Conservation (phyloP, 176 grass and related monocot genomes). For the Dendrocalamus sinicus region DNA sequence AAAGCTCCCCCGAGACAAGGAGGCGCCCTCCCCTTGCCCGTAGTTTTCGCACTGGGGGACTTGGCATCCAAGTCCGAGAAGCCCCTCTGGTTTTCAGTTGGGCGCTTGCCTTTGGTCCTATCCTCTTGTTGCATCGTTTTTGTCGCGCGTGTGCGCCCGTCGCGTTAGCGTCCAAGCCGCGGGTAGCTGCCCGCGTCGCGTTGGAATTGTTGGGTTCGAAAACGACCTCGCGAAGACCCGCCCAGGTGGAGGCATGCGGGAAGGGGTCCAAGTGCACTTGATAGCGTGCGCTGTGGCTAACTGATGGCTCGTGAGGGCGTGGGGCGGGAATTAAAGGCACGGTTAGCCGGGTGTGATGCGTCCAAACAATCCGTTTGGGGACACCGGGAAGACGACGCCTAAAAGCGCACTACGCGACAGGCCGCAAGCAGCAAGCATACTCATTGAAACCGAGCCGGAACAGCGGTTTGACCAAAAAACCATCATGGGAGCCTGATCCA, state of each 20-base stretch:
- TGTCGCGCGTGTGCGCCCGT: background rate
- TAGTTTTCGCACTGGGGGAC: background rate
- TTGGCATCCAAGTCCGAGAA: background rate
- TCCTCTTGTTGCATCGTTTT: background rate
- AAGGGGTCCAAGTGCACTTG: background rate
- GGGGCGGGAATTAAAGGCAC: background rate
- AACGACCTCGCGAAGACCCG: background rate
- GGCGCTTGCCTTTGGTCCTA: background rate
- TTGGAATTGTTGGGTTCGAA: background rate
- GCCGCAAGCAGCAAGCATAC: background rate
- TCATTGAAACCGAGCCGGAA: too few species aligned
- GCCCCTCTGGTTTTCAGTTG: background rate
- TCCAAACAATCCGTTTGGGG: slow-evolving; percentile 38
- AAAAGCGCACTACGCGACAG: background rate
- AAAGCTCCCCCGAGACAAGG: background rate
- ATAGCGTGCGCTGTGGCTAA: background rate
- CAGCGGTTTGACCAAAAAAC: too few species aligned
- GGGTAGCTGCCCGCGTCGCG: background rate
- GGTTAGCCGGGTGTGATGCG: slow-evolving; percentile 21
- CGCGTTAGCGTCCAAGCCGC: background rate
- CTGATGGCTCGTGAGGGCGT: background rate
- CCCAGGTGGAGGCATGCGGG: background rate
- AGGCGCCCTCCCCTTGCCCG: background rate
- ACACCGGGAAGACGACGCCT: slow-evolving; percentile 4
- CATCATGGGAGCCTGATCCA: too few species aligned